Percentiles rank a stretch among this genome's conserved stretches.
phyloP scores from a whole-genome alignment of 768 basidiomycete species.

The Arthromyces matolae region DNA sequence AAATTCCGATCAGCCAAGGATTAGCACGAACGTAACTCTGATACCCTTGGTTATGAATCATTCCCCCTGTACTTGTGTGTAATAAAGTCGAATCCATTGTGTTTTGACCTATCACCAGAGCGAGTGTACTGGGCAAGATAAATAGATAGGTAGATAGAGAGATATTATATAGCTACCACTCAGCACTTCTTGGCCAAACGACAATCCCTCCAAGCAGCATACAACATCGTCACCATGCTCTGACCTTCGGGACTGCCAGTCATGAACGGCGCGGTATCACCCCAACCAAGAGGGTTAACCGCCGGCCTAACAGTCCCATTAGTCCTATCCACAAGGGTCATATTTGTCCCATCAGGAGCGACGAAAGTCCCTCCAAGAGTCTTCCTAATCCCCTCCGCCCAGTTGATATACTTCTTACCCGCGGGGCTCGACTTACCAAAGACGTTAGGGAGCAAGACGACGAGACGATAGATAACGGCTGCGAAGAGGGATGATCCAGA shows the following conservation, averaged over 20 bases:
- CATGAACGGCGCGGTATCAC: constrained; percentile 28
- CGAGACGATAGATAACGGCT: constrained; percentile 27
- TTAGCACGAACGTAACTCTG: too few species aligned
- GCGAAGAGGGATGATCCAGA: constrained; percentile 20
- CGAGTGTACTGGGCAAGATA: too few species aligned
- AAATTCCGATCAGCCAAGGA: too few species aligned
- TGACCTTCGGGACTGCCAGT: constrained; percentile 37
- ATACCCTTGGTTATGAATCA: too few species aligned
- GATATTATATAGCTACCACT: too few species aligned
- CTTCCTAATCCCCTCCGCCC: constrained; percentile 31
- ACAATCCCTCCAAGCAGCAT: too few species aligned
- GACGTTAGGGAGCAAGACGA: constrained; percentile 25
- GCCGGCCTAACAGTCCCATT: constrained; percentile 33
- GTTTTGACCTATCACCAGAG: too few species aligned
- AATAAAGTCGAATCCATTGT: too few species aligned
- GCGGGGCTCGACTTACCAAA: too few species aligned
- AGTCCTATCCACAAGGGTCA: constrained; percentile 23
- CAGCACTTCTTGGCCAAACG: too few species aligned
- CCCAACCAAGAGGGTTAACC: constrained; percentile 34
- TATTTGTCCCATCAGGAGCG: constrained; percentile 3
- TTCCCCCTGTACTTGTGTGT: too few species aligned
- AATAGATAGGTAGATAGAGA: too few species aligned
- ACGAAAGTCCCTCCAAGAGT: constrained; percentile 23
- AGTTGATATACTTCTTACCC: constrained; percentile 33
- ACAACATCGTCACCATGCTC: constrained; percentile 33